phyloP scores from a whole-genome alignment of 2,329 filamentous ascomycete species.

The Ophiostoma novo-ulmi region DNA sequence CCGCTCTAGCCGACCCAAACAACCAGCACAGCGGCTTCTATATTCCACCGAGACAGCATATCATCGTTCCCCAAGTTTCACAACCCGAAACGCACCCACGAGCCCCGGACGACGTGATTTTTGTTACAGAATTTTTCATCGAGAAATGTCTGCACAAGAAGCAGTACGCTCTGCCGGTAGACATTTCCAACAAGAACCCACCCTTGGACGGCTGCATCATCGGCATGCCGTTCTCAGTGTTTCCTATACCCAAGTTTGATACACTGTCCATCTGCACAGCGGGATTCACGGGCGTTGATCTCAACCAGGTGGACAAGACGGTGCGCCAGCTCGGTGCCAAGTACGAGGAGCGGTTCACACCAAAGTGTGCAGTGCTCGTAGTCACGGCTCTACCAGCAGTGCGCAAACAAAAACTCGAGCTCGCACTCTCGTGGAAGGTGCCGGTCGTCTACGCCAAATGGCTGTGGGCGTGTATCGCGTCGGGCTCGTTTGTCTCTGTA shows the following conservation, averaged over 20 bases:
- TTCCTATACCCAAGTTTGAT: slow-evolving; percentile 65
- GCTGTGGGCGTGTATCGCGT: slow-evolving; percentile 76
- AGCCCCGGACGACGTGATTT: slow-evolving; percentile 38
- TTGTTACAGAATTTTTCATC: slow-evolving; percentile 88
- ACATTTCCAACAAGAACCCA: slow-evolving; percentile 40
- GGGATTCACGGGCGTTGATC: slow-evolving; percentile 76
- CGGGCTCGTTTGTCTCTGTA: slow-evolving; percentile 44
- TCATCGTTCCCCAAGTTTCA: slow-evolving; percentile 52
- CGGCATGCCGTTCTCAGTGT: slow-evolving; percentile 68
- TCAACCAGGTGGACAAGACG: slow-evolving; percentile 76
- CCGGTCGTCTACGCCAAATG: slow-evolving; percentile 77
- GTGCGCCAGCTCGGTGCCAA: slow-evolving; percentile 70
- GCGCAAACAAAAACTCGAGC: slow-evolving; percentile 69
- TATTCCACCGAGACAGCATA: slow-evolving; percentile 39
- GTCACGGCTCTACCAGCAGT: slow-evolving; percentile 56
- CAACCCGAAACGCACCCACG: slow-evolving; percentile 43
- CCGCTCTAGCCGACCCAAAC: slow-evolving; percentile 31
- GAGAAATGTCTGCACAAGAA: slow-evolving; percentile 81
- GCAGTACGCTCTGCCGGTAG: slow-evolving; percentile 60
- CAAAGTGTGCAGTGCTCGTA: slow-evolving; percentile 70
- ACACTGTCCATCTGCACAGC: slow-evolving; percentile 72
- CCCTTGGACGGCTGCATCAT: slow-evolving; percentile 56
- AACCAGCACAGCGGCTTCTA: slow-evolving; percentile 20
- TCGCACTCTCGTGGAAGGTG: slow-evolving; percentile 68
- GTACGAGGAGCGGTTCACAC: slow-evolving; percentile 73